Evolutionary conservation across 2,329 filamentous ascomycete genomes (phyloP), one percentile per base, ranked within the genome.

Genomic region (Aotearoamyces nothofagi): DNA sequence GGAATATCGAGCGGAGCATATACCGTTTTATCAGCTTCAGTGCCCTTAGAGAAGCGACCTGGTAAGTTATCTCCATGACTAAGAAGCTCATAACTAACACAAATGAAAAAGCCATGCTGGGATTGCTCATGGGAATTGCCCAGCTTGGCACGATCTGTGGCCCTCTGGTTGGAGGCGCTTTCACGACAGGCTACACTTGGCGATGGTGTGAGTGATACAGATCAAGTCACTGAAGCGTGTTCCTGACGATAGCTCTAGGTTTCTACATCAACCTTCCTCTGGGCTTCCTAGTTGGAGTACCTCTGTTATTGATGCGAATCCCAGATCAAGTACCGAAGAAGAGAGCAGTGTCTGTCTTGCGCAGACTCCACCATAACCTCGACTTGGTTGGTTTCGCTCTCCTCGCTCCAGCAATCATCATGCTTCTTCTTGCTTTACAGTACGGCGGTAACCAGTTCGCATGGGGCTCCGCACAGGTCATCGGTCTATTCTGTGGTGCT

Each of bases 341-440:
- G n/a, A n/a, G n/a, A n/a, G n/a, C n/a, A n/a, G n/a, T 92, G 62
- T 78, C 82, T 58, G 90, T 81, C 64, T 10, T 26, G 4, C 24
- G 11, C 24, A 14, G 11, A 13, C 11, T 3, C 14, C 15, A 5
- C 10, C 15, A 9, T 4, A 4, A 9, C 38, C 33, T 51, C 12
- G 49, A 51, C 30, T 27, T 48, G 4, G 10, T 38, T 5, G 49
- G 46, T 5, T 36, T 39, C 5, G 32, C 38, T 14, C 32, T 52
- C 26, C 32, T 53, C 8, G 40, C 49, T 41, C 20, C 35, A 48
- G 6, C 33, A 50, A 2, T 36, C 50, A 8, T 51, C 44, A 2
- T 33, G 52, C 8, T 47, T 11, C 32, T 49, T 10, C 36, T 48
- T 4, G 46, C 45, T 9, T 30, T 47, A 5, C 42, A 48, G 30